phyloP scores from a whole-genome alignment of 371 early-diverging fungal genomes.

The Catenaria anguillulae region DNA sequence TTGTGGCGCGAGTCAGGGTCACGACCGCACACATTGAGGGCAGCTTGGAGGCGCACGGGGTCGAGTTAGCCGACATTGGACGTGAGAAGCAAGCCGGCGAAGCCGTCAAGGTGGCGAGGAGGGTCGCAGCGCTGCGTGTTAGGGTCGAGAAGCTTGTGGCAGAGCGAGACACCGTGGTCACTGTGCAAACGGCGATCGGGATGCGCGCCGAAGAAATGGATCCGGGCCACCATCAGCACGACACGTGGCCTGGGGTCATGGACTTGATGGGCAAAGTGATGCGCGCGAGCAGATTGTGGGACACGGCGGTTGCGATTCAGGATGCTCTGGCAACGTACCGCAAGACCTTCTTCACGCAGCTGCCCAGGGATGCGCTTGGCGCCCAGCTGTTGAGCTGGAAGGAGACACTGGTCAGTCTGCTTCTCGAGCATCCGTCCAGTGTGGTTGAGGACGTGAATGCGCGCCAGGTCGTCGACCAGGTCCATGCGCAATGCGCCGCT shows the following conservation, averaged over 20 bases:
- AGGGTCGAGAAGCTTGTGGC: neutral
- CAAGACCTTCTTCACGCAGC: neutral
- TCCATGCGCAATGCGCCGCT: neutral
- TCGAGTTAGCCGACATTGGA: neutral
- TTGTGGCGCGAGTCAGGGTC: neutral
- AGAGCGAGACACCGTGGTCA: neutral
- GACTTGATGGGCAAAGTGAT: neutral
- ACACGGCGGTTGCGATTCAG: neutral
- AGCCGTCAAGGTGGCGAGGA: neutral
- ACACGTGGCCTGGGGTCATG: neutral
- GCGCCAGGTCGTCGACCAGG: neutral
- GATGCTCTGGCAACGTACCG: neutral
- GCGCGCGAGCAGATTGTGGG: neutral
- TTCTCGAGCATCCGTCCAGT: no score
- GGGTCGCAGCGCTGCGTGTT: neutral
- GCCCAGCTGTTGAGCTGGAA: neutral
- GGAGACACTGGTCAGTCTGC: neutral
- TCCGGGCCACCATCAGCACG: neutral
- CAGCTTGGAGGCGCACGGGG: neutral
- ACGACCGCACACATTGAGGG: neutral
- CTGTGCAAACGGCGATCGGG: neutral
- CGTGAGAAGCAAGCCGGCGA: neutral
- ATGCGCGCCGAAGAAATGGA: neutral
- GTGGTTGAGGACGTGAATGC: neutral
- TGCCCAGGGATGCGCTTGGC: neutral